Conservation (phyloP, 331 rosid genomes). For the Rosa hybrid region DNA sequence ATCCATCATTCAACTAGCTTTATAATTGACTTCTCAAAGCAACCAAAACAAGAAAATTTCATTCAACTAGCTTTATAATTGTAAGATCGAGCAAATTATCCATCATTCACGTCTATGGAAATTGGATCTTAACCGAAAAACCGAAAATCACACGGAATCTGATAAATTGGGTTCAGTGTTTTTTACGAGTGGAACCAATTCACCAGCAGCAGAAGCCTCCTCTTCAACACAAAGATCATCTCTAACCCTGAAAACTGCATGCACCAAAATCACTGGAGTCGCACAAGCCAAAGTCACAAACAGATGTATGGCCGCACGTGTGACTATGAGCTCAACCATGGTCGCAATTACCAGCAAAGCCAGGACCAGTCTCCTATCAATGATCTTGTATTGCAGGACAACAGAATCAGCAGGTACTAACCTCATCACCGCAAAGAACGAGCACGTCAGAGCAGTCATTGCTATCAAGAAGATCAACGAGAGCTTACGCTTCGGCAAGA, state of each 20-base stretch:
- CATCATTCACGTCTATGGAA: background rate
- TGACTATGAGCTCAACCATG: constrained; percentile 43
- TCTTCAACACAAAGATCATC: constrained; percentile 35
- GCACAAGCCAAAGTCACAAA: constrained; percentile 41
- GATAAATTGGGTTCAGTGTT: constrained; percentile 11
- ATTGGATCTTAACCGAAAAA: background rate
- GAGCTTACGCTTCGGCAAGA: constrained; percentile 48
- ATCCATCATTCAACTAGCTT: no score
- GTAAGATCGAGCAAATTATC: no score
- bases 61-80: no score
- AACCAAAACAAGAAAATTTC: no score
- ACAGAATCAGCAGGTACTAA: constrained; percentile 36
- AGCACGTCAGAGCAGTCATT: constrained; percentile 49
- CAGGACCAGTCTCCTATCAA: constrained; percentile 44
- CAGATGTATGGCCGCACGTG: constrained; percentile 47
- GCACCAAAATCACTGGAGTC: constrained; percentile 49
- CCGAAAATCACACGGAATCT: constrained; percentile 30
- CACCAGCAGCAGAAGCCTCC: constrained; percentile 31
- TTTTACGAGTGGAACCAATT: constrained; percentile 33
- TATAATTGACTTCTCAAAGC: no score
- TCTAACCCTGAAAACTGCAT: constrained; percentile 54
- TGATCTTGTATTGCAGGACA: constrained; percentile 36
- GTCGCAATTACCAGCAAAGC: constrained; percentile 45
- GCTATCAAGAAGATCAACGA: constrained; percentile 46
- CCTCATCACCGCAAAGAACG: constrained; percentile 38